These are phyloP conservation scores for Boletellus deceptivus DNA, from an alignment of 1,284 basidiomycete species.

Conservation along the genomic window DNA sequence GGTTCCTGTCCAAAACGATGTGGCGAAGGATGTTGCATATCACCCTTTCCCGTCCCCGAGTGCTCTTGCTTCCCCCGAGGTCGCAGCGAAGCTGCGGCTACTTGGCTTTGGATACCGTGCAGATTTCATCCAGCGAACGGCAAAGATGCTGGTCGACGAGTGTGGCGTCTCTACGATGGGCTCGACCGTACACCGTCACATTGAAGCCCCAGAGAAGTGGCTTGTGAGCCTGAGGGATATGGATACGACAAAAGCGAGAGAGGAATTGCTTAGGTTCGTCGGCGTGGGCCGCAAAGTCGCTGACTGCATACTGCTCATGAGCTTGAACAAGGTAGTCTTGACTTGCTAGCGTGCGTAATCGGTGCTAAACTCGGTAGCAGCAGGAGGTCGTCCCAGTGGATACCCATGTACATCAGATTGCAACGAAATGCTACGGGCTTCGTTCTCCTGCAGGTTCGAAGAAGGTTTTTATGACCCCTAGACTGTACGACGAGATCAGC, in stretches of 20 bases:
- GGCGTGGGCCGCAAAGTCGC: slow-evolving; percentile 97
- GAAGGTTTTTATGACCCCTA: slow-evolving; percentile 67
- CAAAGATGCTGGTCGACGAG: slow-evolving; percentile 70
- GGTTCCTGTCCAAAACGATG: slow-evolving; percentile 25
- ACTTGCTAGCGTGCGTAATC: neutral
- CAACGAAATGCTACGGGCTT: slow-evolving; percentile 77
- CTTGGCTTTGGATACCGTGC: slow-evolving; percentile 97
- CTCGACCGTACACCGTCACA: slow-evolving; percentile 4
- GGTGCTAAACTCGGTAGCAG: slow-evolving; percentile 38
- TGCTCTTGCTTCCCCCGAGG: slow-evolving; percentile 59
- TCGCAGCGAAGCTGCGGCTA: slow-evolving; percentile 66
- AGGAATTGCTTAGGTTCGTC: slow-evolving; percentile 75
- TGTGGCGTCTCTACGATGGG: slow-evolving; percentile 36
- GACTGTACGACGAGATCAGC: slow-evolving; percentile 76
- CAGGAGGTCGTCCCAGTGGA: slow-evolving; percentile 86
- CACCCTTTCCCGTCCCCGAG: slow-evolving; percentile 86
- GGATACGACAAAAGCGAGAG: slow-evolving; percentile 61
- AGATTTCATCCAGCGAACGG: slow-evolving; percentile 82
- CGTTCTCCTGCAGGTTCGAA: slow-evolving; percentile 54
- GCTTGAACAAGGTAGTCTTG: slow-evolving; percentile 77
- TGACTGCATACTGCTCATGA: slow-evolving; percentile 95
- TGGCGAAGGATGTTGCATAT: slow-evolving; percentile 44
- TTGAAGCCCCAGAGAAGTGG: slow-evolving; percentile 58
- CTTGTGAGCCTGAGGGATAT: slow-evolving; percentile 54
- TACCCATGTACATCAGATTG: slow-evolving; percentile 89